Evolutionary conservation across 257 asterid species (phyloP), one percentile per base, ranked within the genome.

Genomic region (Galeopsis tetrahit): DNA sequence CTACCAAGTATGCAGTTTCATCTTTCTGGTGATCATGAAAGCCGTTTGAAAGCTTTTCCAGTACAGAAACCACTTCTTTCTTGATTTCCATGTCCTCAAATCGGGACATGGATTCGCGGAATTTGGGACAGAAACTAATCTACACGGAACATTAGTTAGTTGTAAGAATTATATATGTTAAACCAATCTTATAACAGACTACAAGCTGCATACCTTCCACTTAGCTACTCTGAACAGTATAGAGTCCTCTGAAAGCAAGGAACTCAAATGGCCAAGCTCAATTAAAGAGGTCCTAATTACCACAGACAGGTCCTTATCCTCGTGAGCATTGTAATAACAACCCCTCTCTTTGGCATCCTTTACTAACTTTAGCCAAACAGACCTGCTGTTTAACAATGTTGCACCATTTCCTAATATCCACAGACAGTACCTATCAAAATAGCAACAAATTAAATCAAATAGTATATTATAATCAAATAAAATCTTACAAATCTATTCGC

Each of bases 321-420:
- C 85, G 7, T 10, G 40, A 53, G 90, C 90, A 63, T 79, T 63
- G 72, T 77, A 76, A 64, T 74, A 90, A 70, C 90, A 85, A 32
- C 90, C 86, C 6, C 94, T 82, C 40, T 34, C 68, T 72, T 81
- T 75, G 35, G 94, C 83, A 71, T 89, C 90, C 59, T 59, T 43
- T 5, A 85, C 84, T 68, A 91, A 64, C 57, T 71, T 78, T 65
- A 71, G 73, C 97, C 96, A 90, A 44, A 88, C 72, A 4, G 94
- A 75, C 42, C 82, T 78, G 40, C 92, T 83, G 55, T 82, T 83
- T 46, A 70, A 66, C 34, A 88, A 75, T 2, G 96, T 90, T 9
- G 89, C 60, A 6, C 84, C 87, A 40, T 81, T 79, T 59, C 97
- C 96, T 59, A 90, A 15, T 79, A 90, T 77, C 96, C 92, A 84